Percentiles rank a stretch among this genome's conserved stretches.
Conservation (phyloP, 352 stramenopile species). For the Pythium sp. region DNA sequence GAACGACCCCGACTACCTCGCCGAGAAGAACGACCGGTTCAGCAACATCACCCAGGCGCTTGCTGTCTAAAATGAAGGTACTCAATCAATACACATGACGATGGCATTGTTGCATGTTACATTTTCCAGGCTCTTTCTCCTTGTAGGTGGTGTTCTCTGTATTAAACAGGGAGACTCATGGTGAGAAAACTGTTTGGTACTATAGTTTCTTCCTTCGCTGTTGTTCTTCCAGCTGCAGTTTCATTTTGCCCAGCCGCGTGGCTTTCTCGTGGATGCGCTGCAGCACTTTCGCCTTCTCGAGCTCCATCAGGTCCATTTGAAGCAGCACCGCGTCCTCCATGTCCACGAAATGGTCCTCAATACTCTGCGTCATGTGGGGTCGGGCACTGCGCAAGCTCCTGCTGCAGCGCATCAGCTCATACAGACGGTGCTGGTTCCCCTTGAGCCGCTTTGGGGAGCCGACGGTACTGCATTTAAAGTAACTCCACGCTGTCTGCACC, state of each 20-base stretch:
- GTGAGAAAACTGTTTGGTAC: not conserved
- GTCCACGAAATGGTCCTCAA: conserved; percentile 12
- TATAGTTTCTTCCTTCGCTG: not conserved
- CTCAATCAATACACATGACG: not conserved
- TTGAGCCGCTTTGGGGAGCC: not conserved
- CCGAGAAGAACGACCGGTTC: conserved; percentile 37
- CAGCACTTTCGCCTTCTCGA: conserved; percentile 6
- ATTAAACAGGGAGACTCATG: not conserved
- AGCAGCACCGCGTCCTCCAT: conserved; percentile 13
- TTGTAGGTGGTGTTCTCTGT: not conserved
- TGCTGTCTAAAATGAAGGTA: conserved; percentile 25
- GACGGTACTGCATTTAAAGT: not conserved
- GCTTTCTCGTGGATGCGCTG: conserved; percentile 16
- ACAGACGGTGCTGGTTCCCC: conserved; percentile 3
- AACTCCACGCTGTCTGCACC: conserved; percentile 46
- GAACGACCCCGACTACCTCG: conserved; percentile 53
- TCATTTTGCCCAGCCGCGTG: conserved; percentile 2
- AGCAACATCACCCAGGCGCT: conserved; percentile 53
- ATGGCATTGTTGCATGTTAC: not conserved
- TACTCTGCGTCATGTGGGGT: conserved; percentile 9
- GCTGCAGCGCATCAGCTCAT: conserved; percentile 8
- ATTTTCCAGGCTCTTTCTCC: not conserved
- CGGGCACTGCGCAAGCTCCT: conserved; percentile 1
- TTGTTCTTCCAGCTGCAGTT: conserved; percentile 8
- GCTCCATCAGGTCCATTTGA: conserved; percentile 14